These are phyloP conservation scores for Mayamaea pseudoterrestris DNA, from an alignment of 108 stramenopile species.

Conservation along the genomic window DNA sequence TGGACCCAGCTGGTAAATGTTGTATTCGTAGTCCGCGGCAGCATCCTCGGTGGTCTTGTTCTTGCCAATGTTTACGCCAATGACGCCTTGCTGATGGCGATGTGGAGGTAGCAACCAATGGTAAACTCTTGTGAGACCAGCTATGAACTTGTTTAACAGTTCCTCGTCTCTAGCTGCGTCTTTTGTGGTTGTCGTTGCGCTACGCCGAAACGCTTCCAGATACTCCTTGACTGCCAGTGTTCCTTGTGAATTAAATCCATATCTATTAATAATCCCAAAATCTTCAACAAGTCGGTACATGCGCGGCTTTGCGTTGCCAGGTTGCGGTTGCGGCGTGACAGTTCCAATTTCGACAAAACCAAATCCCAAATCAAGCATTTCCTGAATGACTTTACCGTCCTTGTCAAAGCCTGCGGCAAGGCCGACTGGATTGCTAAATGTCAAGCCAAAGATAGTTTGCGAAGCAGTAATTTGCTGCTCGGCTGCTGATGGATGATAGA, in stretches of 20 bases:
- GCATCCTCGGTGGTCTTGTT: constrained; percentile 68
- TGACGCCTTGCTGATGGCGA: constrained; percentile 16
- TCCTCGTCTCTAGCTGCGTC: neutral
- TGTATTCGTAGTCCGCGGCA: constrained; percentile 68
- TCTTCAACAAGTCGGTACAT: constrained; percentile 89
- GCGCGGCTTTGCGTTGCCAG: constrained; percentile 91
- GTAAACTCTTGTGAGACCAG: constrained; percentile 1
- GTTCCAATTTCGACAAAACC: constrained; percentile 84
- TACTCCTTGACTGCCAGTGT: constrained; percentile 37
- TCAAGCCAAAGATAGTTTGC: constrained; percentile 8
- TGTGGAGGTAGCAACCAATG: constrained; percentile 1
- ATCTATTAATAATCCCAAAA: constrained; percentile 86
- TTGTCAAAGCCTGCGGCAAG: constrained; percentile 97
- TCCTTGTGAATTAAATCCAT: constrained; percentile 90
- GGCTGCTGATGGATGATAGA: constrained; percentile 22
- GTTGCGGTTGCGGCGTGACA: constrained; percentile 84
- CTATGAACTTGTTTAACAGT: neutral
- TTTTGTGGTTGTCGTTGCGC: no score
- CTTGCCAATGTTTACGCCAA: constrained; percentile 92
- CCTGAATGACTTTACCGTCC: constrained; percentile 66
- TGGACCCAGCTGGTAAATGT: constrained; percentile 68
- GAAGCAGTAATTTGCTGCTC: constrained; percentile 19
- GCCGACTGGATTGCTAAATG: constrained; percentile 71
- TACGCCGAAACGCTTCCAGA: constrained; percentile 38
- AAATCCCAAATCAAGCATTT: constrained; percentile 77